phyloP scores from a whole-genome alignment of 768 basidiomycete species.

The Collybia sordida region DNA sequence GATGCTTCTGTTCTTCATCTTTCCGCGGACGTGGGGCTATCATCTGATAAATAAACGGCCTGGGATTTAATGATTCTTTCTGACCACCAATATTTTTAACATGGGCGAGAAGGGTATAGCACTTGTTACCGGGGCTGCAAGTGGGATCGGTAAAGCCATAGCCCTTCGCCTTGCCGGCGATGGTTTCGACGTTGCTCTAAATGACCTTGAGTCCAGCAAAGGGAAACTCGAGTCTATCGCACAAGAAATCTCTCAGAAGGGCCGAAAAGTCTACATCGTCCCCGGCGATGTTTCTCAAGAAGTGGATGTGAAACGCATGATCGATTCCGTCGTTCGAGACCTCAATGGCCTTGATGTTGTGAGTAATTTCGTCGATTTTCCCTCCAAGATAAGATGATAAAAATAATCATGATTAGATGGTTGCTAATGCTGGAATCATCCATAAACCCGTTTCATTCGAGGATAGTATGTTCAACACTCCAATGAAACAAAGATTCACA shows the following conservation, averaged over 20 bases:
- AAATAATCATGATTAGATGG: not conserved
- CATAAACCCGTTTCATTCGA: conserved; percentile 15
- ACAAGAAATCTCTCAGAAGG: conserved; percentile 21
- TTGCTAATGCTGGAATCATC: conserved; percentile 10
- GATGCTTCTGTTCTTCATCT: too few relatives aligned
- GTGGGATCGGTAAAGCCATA: too few relatives aligned
- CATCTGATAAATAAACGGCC: too few relatives aligned
- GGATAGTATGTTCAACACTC: conserved; percentile 18
- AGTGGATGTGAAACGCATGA: conserved; percentile 23
- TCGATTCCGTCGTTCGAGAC: conserved; percentile 21
- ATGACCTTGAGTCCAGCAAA: too few relatives aligned
- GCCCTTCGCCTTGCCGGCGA: too few relatives aligned
- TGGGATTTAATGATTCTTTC: too few relatives aligned
- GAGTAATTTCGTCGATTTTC: conserved; percentile 1
- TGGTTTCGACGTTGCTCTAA: too few relatives aligned
- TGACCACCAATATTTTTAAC: too few relatives aligned
- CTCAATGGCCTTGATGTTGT: conserved; percentile 30
- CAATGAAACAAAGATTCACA: too few relatives aligned
- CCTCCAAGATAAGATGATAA: not conserved
- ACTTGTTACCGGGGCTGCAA: too few relatives aligned
- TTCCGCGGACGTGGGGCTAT: too few relatives aligned
- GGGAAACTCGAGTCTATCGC: conserved; percentile 17
- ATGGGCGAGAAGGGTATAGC: not conserved
- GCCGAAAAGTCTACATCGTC: conserved; percentile 16
- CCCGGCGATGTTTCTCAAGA: conserved; percentile 27